Base-by-base conservation (phyloP, 352 stramenopile genomes). In the Thalassiosira hispida region DNA sequence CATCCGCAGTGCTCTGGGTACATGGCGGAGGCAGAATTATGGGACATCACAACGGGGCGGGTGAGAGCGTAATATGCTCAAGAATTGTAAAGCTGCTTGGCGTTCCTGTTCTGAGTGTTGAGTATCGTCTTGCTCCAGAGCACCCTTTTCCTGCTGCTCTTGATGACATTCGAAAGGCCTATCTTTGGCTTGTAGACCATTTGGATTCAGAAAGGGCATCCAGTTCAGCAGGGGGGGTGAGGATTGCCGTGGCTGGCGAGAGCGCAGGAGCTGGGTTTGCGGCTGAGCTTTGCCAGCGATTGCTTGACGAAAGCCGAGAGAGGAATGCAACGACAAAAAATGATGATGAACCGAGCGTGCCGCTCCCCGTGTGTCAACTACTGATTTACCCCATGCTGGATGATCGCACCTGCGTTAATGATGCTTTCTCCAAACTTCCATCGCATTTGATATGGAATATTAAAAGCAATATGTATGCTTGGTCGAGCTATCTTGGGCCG, bases 331-430 rank as follows among this genome's bases (percentile, higher is more conserved):
- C 6, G 5, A 11, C 2, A 11, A 22, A 14, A 22, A 33, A 55
- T 2, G 16, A 18, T 22, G 16, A 25, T 23, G 11, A 5, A n/a
- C 20, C 11, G 18, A 7, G 35, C 8, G 12, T 73, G 14, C 65
- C 74, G 12, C 31, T 73, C 14, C 74, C 74, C 18, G 74, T 64
- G 1, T 66, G 47, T 55, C 74, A 82, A 40, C 35, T 77, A 0
- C 42, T 82, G 8, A 51, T 77, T 11, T 77, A 67, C 64, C 74
- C 74, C 29, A 82, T 82, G 74, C 66, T 82, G 0, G 74, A 82
- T 49, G 66, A 82, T 40, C 65, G 74, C 22, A 82, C 74, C 1
- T 77, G 73, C 33, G 33, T 70, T 7, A 61, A 81, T 56, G 52
- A 52, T 47, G 18, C 53, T 22, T 18, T 59, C 29, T 42, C 27